Evolutionary conservation across 306 rosid species (phyloP).

Genomic region (Urtica urens): DNA sequence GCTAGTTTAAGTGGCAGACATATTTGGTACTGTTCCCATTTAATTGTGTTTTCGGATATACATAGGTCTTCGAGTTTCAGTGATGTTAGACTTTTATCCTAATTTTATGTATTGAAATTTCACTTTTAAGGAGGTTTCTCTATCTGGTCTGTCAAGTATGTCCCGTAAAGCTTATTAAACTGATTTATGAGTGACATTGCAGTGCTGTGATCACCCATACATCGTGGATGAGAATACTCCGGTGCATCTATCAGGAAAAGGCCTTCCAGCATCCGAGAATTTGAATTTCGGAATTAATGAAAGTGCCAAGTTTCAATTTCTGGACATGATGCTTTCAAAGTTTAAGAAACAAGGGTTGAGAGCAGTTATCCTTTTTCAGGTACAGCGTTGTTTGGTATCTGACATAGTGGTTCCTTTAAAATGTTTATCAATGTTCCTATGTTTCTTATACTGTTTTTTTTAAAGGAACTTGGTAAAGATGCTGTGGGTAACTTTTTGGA

Average conservation of each 20-base stretch:
- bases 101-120: too few relatives aligned
- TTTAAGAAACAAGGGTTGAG: conserved; percentile 44
- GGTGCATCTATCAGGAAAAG: conserved; percentile 29
- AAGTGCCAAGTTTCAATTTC: conserved; percentile 84
- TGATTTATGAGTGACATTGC: too few relatives aligned
- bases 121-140: too few relatives aligned
- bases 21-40: too few relatives aligned
- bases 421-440: background rate
- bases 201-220: conserved; percentile 90
- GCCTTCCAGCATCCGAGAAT: conserved; percentile 29
- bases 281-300: conserved; percentile 60
- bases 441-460: background rate
- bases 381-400: conserved; percentile 14
- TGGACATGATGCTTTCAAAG: conserved; percentile 73
- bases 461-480: conserved; percentile 8
- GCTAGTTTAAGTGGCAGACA: too few relatives aligned
- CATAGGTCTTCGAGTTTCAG: too few relatives aligned
- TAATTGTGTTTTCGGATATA: too few relatives aligned
- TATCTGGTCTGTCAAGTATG: too few relatives aligned
- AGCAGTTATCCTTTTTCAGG: conserved; percentile 73
- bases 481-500: conserved; percentile 73
- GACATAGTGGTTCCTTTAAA: background rate
- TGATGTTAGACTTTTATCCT: too few relatives aligned
- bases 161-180: too few relatives aligned
- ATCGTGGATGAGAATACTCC: conserved; percentile 32